phyloP scores from a whole-genome alignment of 2,329 filamentous ascomycete species.

The Talaromyces atroroseus region DNA sequence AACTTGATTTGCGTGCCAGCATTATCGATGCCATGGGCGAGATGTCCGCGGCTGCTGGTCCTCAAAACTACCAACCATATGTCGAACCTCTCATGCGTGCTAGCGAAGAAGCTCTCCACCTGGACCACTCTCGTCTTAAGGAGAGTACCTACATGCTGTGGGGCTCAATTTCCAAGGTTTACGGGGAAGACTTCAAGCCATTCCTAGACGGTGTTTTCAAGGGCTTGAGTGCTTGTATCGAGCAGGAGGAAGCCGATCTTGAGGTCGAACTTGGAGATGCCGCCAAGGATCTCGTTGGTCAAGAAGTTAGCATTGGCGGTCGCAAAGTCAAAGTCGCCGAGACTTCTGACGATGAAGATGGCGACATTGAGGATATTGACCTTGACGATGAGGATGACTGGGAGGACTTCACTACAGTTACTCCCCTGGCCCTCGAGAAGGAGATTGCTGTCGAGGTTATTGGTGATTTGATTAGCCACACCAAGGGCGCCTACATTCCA shows the following conservation, averaged over 20 bases:
- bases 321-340: conserved; percentile 79
- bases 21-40: conserved; percentile 91
- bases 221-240: conserved; percentile 71
- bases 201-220: conserved; percentile 45
- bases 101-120: conserved; percentile 81
- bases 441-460: conserved; percentile 95
- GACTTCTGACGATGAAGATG: conserved; percentile 57
- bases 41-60: conserved; percentile 82
- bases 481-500: conserved; percentile 70
- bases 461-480: conserved; percentile 85
- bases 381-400: conserved; percentile 77
- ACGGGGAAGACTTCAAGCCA: conserved; percentile 58
- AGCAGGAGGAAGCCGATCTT: conserved; percentile 80
- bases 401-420: conserved; percentile 77
- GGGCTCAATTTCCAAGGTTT: conserved; percentile 91
- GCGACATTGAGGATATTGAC: conserved; percentile 58
- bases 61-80: conserved; percentile 82
- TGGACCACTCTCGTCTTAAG: conserved; percentile 84
- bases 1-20: conserved; percentile 81
- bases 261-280: conserved; percentile 70
- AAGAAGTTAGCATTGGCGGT: conserved; percentile 71
- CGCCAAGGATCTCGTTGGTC: conserved; percentile 66
- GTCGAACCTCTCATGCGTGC: conserved; percentile 86
- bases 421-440: conserved; percentile 88
- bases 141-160: conserved; percentile 98